Evolutionary conservation across 768 basidiomycete species (phyloP).

Genomic region (Boletus speciosus): DNA sequence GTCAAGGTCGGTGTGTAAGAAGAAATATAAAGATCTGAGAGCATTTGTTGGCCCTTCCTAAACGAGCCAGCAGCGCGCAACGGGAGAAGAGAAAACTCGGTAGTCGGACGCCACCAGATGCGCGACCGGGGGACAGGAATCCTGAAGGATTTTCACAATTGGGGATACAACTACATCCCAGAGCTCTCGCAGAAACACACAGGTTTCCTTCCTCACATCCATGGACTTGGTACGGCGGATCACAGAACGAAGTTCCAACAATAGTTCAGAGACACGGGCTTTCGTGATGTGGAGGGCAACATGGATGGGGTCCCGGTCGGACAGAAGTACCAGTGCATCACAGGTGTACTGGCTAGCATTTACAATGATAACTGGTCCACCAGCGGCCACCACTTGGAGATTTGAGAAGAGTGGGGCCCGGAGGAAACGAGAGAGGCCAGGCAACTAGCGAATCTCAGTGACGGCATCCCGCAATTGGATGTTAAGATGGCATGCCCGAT

Average conservation of each 20-base stretch:
- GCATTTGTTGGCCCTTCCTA: too few relatives aligned
- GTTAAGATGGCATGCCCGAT: neutral
- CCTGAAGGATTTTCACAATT: too few relatives aligned
- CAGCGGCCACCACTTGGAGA: conserved; percentile 13
- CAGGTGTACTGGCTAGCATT: conserved; percentile 28
- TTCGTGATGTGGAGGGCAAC: neutral
- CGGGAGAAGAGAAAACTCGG: too few relatives aligned
- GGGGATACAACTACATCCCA: too few relatives aligned
- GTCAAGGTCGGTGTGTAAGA: too few relatives aligned
- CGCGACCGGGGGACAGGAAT: too few relatives aligned
- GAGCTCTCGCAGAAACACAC: neutral
- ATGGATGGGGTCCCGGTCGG: neutral
- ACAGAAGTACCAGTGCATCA: conserved; percentile 32
- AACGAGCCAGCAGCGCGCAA: too few relatives aligned
- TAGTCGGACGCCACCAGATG: too few relatives aligned
- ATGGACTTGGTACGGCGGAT: neutral
- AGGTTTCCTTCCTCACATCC: neutral
- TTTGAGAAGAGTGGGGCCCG: conserved; percentile 12
- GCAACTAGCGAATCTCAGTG: conserved; percentile 12
- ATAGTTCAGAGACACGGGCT: neutral
- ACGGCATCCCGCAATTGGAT: conserved; percentile 4
- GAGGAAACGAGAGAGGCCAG: conserved; percentile 26
- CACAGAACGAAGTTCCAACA: neutral
- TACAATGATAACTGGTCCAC: conserved; percentile 31
- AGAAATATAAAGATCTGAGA: too few relatives aligned